Evolutionary conservation across 1,139 yeast species (phyloP).

Genomic region (Geotrichum europaeum): DNA sequence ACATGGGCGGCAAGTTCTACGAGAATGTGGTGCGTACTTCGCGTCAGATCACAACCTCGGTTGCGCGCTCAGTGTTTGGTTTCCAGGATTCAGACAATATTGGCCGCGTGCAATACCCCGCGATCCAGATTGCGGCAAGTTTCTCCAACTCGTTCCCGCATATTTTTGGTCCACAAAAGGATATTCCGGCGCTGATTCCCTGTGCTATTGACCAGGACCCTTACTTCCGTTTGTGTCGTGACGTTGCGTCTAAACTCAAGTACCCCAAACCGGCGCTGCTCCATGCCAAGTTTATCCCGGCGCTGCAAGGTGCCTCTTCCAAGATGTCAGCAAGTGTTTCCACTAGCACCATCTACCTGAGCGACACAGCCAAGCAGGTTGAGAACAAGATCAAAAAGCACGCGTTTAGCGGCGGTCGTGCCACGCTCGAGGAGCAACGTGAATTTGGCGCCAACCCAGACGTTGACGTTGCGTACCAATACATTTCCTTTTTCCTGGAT

Average conservation of each 20-base stretch:
- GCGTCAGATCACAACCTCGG: slow-evolving; percentile 90
- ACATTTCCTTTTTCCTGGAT: slow-evolving; percentile 78
- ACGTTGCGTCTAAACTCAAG: slow-evolving; percentile 89
- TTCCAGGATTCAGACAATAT: slow-evolving; percentile 91
- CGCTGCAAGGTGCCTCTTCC: slow-evolving; percentile 92
- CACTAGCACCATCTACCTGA: slow-evolving; percentile 81
- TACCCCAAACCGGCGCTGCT: slow-evolving; percentile 86
- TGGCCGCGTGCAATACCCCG: slow-evolving; percentile 92
- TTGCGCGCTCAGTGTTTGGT: slow-evolving; percentile 97
- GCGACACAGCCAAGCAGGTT: slow-evolving; percentile 86
- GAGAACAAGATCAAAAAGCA: slow-evolving; percentile 93
- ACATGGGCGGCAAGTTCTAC: slow-evolving; percentile 91
- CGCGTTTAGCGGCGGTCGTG: slow-evolving; percentile 94
- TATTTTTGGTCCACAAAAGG: slow-evolving; percentile 77
- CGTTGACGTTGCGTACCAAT: slow-evolving; percentile 92
- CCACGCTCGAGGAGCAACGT: slow-evolving; percentile 84
- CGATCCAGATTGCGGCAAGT: slow-evolving; percentile 92
- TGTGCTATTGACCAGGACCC: slow-evolving; percentile 99
- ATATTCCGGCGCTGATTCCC: slow-evolving; percentile 89
- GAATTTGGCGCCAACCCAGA: slow-evolving; percentile 89
- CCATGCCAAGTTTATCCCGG: slow-evolving; percentile 97
- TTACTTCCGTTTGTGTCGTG: slow-evolving; percentile 94
- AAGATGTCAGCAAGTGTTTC: slow-evolving; percentile 96
- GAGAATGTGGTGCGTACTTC: slow-evolving; percentile 93
- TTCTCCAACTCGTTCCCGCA: slow-evolving; percentile 96